Conservation (phyloP, 139 green algal genomes). For the Bryopsis sp. region DNA sequence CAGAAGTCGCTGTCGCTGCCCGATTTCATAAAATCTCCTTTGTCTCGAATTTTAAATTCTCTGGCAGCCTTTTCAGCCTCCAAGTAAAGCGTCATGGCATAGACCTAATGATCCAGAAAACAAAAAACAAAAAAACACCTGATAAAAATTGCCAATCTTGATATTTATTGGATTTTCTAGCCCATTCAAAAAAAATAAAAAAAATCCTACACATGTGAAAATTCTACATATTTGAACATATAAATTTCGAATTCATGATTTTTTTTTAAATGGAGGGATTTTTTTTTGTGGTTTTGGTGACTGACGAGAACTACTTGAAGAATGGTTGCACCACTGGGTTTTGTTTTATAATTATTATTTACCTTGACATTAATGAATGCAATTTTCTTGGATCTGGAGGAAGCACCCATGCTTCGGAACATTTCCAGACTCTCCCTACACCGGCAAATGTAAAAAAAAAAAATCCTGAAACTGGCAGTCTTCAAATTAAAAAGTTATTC, state of each 20-base stretch:
- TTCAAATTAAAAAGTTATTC: too few relatives aligned
- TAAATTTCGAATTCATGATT: neutral
- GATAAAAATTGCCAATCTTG: neutral
- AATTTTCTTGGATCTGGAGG: too few relatives aligned
- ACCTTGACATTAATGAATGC: too few relatives aligned
- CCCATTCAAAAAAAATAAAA: neutral
- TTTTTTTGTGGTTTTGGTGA: neutral
- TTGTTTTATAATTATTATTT: too few relatives aligned
- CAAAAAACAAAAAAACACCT: neutral
- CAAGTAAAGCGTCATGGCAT: constrained; percentile 11
- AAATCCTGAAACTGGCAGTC: too few relatives aligned
- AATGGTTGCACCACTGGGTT: too few relatives aligned
- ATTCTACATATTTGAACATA: neutral
- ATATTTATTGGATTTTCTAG: neutral
- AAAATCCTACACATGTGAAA: neutral
- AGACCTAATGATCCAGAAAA: constrained; percentile 9
- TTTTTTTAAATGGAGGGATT: neutral
- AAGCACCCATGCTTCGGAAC: too few relatives aligned
- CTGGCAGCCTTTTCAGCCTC: constrained; percentile 9
- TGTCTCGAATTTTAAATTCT: constrained; percentile 4
- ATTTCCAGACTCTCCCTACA: too few relatives aligned
- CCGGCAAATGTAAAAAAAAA: too few relatives aligned
- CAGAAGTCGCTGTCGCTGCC: neutral
- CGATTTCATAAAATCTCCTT: neutral
- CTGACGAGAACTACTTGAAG: too few relatives aligned